These are phyloP conservation scores for Suhomyces sp. DNA, from an alignment of 805 yeast genomes.

Conservation along the genomic window DNA sequence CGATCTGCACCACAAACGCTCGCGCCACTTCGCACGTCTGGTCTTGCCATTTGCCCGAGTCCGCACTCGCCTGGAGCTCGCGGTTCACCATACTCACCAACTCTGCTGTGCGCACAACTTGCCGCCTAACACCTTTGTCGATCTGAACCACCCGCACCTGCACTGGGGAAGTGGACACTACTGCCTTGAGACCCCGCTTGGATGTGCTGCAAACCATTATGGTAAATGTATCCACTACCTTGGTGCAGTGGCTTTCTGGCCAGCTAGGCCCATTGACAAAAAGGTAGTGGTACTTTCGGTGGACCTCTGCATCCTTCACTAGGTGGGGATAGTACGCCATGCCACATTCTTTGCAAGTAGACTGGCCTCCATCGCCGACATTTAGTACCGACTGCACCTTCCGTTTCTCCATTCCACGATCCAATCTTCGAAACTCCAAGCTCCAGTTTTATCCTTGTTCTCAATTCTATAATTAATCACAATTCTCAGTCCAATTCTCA, in stretches of 20 bases:
- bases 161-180: not conserved
- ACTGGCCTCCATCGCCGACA: conserved; percentile 1
- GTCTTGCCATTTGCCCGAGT: conserved; percentile 30
- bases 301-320: conserved; percentile 44
- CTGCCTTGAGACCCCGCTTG: not conserved
- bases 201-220: not conserved
- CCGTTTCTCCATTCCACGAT: not conserved
- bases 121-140: conserved; percentile 3
- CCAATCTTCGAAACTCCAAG: too few relatives aligned
- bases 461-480: too few relatives aligned
- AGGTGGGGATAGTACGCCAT: conserved; percentile 50
- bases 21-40: conserved; percentile 15
- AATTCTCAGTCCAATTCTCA: too few relatives aligned
- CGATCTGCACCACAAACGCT: conserved; percentile 49
- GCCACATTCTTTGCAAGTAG: conserved; percentile 49
- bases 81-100: conserved; percentile 54
- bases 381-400: conserved; percentile 18
- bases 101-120: conserved; percentile 21
- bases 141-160: conserved; percentile 15
- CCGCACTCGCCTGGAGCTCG: conserved; percentile 55
- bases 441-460: too few relatives aligned
- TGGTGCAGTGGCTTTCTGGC: conserved; percentile 21
- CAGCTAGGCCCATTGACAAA: conserved; percentile 52
- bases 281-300: conserved; percentile 49
- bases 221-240: not conserved